Base-by-base conservation (phyloP, 352 stramenopile genomes). In the Pythium insidiosum region DNA sequence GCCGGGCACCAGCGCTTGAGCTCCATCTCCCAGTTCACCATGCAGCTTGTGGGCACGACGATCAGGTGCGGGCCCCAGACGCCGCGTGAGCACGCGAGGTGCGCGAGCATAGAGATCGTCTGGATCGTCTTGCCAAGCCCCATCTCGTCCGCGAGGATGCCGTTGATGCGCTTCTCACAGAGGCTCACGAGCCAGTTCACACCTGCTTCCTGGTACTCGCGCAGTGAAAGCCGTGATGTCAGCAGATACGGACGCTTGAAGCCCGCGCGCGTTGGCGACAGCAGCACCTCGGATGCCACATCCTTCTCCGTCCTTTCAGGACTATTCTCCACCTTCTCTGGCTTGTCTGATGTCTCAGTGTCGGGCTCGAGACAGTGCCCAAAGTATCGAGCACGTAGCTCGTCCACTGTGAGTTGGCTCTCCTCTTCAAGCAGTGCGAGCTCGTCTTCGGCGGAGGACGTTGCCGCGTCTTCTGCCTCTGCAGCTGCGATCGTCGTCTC, bases 1-100 rank as follows among this genome's bases (percentile, higher is more conserved):
- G 76, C 91, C 0, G 96, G 96, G 53, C 89, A 98, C 94, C 80
- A 99, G 25, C 94, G 77, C 60, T 99, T 99, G 45, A 99, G 94
- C 62, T 99, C 97, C 58, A 95, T 97, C 58, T 99, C 96, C 96
- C 97, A 99, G 55, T 99, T 99, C 16, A 99, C 83, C 21, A 99
- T 80, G 52, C 95, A 98, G 10, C 84, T 98, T 21, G 96, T 99
- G 7, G 96, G 97, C 2, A 99, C 97, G 20, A 99, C 81, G 38
- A 99, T 97, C 21, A 99, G 70, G 62, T 99, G 97, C 22, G 97
- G 96, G 1, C 96, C 97, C 96, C 96, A 99, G 24, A 99, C 83
- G 6, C 95, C 91, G 20, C 66, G 59, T 13, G 40, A 36, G 10
- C 75, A 90, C 10, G 96, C 96, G 5, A 99, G 66, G 64, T 99